These are phyloP conservation scores for Filobasidium floriforme DNA, from an alignment of 768 basidiomycete genomes.

Conservation along the genomic window DNA sequence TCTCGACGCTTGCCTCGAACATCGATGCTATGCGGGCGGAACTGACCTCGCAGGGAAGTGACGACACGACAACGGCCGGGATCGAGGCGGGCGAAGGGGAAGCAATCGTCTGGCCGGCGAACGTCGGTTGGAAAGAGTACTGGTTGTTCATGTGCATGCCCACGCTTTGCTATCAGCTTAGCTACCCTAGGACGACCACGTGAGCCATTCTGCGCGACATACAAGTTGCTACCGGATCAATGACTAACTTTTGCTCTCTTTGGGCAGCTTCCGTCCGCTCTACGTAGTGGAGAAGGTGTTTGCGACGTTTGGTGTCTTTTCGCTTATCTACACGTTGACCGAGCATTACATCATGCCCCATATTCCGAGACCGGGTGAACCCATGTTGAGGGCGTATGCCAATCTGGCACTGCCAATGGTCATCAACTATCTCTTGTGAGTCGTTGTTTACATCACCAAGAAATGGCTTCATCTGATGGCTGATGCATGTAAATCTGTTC, in stretches of 20 bases:
- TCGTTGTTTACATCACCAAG: slow-evolving; percentile 54
- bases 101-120: slow-evolving; percentile 71
- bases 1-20: slow-evolving; percentile 65
- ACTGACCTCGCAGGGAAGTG: slow-evolving; percentile 59
- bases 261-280: slow-evolving; percentile 52
- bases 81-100: slow-evolving; percentile 1
- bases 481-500: background rate
- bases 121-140: slow-evolving; percentile 74
- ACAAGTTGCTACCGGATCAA: background rate
- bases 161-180: slow-evolving; percentile 89
- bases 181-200: slow-evolving; percentile 86
- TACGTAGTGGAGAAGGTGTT: slow-evolving; percentile 68
- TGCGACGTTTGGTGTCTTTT: slow-evolving; percentile 94
- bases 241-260: background rate
- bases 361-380: slow-evolving; percentile 47
- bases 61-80: slow-evolving; percentile 26
- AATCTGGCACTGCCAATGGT: slow-evolving; percentile 71
- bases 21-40: slow-evolving; percentile 70
- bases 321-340: slow-evolving; percentile 69
- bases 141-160: slow-evolving; percentile 79
- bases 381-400: slow-evolving; percentile 56
- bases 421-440: slow-evolving; percentile 71
- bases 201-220: slow-evolving; percentile 43
- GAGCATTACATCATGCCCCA: slow-evolving; percentile 89
- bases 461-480: slow-evolving; percentile 38